These are phyloP conservation scores for Pseudotsuga menziesii DNA, from an alignment of 75 land plant genomes.

Conservation along the genomic window DNA sequence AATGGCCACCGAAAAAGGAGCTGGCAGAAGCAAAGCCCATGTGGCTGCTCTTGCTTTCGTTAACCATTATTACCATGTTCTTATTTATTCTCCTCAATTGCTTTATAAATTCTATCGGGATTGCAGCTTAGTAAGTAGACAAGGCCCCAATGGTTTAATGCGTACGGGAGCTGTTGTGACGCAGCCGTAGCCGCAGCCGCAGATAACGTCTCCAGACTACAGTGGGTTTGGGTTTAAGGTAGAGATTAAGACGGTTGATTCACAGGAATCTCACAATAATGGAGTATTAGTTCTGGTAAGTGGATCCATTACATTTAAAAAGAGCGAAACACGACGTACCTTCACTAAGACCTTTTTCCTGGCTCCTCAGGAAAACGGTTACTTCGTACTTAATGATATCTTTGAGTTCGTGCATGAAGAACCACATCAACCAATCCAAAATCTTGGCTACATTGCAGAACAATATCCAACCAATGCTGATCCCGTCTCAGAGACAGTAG, in stretches of 20 bases:
- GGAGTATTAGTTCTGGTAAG: constrained; percentile 68
- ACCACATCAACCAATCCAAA: constrained; percentile 2
- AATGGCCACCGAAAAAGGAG: too few relatives aligned
- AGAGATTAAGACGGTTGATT: constrained; percentile 65
- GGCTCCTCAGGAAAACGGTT: constrained; percentile 74
- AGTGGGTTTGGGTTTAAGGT: constrained; percentile 28
- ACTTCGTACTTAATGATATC: constrained; percentile 56
- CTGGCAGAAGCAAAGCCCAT: too few relatives aligned
- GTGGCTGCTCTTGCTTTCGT: constrained; percentile 37
- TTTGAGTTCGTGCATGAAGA: constrained; percentile 40
- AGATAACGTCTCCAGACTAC: constrained; percentile 52
- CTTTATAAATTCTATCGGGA: constrained; percentile 75
- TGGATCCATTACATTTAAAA: constrained; percentile 41
- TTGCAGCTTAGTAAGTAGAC: constrained; percentile 54
- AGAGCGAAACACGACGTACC: constrained; percentile 25
- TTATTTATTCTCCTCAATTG: constrained; percentile 53
- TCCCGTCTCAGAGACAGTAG: constrained; percentile 15
- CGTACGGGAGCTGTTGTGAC: constrained; percentile 43
- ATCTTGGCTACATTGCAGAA: background rate
- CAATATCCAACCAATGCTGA: background rate
- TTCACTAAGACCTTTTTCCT: constrained; percentile 66
- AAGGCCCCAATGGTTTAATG: constrained; percentile 46
- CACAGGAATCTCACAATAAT: constrained; percentile 47
- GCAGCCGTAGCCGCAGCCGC: too few relatives aligned
- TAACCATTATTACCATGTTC: constrained; percentile 73